Conservation (phyloP, 2,329 filamentous ascomycete genomes). For the Myrmaecium sp. region DNA sequence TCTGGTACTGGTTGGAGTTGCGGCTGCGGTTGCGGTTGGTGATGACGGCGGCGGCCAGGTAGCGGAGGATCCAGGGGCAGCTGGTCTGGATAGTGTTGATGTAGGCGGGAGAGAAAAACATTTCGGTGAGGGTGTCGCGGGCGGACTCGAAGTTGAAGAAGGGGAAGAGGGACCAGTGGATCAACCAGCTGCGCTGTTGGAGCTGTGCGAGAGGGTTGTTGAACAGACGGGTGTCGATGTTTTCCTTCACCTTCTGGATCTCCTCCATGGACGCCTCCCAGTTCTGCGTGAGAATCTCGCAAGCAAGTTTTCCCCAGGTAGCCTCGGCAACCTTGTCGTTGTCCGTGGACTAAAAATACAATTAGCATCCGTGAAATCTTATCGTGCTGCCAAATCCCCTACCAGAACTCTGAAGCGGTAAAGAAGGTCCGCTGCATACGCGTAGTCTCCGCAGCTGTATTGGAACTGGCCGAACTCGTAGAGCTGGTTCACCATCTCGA, state of each 20-base stretch:
- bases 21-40: constrained; percentile 61
- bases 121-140: constrained; percentile 78
- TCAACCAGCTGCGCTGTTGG: constrained; percentile 88
- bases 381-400: constrained; percentile 5
- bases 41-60: constrained; percentile 86
- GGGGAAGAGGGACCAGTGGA: constrained; percentile 97
- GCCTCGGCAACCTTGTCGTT: constrained; percentile 93
- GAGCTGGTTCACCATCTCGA: constrained; percentile 89
- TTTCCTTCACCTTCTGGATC: constrained; percentile 45
- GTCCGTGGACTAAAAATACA: constrained; percentile 52
- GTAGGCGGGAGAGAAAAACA: constrained; percentile 92
- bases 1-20: constrained; percentile 83
- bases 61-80: constrained; percentile 91
- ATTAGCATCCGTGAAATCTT: constrained; percentile 4
- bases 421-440: constrained; percentile 73
- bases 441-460: constrained; percentile 94
- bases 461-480: constrained; percentile 95
- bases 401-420: constrained; percentile 91
- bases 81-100: constrained; percentile 99
- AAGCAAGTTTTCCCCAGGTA: constrained; percentile 95
- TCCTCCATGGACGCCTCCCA: constrained; percentile 74
- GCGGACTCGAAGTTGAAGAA: constrained; percentile 95
- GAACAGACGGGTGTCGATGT: constrained; percentile 88
- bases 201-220: constrained; percentile 92
- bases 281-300: constrained; percentile 84